Evolutionary conservation across 83 land plant genomes (phyloP).

Genomic region (Diphasiastrum complanatum): DNA sequence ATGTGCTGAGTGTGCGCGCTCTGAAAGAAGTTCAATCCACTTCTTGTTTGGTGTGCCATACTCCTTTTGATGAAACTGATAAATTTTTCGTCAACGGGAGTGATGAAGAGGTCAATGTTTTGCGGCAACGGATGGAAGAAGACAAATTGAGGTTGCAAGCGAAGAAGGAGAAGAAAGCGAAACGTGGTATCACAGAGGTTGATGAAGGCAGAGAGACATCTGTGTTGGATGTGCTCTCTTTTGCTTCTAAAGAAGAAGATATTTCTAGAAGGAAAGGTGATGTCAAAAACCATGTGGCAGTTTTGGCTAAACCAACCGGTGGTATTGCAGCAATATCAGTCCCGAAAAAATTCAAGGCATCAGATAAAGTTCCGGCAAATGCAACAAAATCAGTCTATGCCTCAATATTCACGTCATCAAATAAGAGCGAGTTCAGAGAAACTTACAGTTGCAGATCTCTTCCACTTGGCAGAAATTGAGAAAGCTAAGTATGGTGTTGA

Average conservation of each 20-base stretch:
- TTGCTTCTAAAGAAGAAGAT: not conserved
- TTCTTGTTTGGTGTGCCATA: conserved; percentile 72
- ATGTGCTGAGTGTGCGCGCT: conserved; percentile 79
- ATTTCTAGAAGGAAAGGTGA: conserved; percentile 9
- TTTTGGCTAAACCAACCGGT: conserved; percentile 18
- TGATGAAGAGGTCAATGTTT: conserved; percentile 59
- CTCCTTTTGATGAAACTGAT: conserved; percentile 52
- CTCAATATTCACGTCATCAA: conserved; percentile 87
- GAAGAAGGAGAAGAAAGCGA: conserved; percentile 59
- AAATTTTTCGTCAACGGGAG: conserved; percentile 69
- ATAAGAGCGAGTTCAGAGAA: conserved; percentile 59
- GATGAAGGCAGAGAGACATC: conserved; percentile 15
- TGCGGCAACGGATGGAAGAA: conserved; percentile 69
- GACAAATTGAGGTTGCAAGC: conserved; percentile 44
- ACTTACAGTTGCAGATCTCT: conserved; percentile 84
- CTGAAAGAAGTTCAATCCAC: conserved; percentile 81
- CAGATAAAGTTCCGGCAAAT: conserved; percentile 51
- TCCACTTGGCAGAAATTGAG: conserved; percentile 87
- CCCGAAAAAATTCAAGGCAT: conserved; percentile 50
- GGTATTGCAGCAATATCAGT: conserved; percentile 25
- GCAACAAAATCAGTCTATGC: conserved; percentile 83
- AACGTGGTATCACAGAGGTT: conserved; percentile 28
- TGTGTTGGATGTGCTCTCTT: not conserved
- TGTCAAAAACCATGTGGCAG: conserved; percentile 3
- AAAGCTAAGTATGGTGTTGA: not conserved